Conservation (phyloP, 257 asterid genomes). For the Fraxinus excelsior region DNA sequence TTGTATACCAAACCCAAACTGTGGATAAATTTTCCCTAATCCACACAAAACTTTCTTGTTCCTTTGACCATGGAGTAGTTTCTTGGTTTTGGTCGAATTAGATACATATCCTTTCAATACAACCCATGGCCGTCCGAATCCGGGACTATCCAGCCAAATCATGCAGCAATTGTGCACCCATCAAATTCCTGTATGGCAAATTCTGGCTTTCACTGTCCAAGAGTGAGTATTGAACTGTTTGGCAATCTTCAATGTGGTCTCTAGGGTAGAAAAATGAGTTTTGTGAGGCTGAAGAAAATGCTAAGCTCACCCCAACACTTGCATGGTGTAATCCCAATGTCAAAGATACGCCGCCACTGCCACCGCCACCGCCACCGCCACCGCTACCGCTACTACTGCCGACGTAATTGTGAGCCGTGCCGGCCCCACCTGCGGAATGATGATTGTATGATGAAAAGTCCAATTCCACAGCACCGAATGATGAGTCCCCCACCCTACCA, state of each 20-base stretch:
- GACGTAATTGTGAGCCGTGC: not conserved
- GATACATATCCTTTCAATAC: not conserved
- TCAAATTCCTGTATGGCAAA: constrained; percentile 78
- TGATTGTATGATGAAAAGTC: constrained; percentile 58
- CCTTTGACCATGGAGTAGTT: not conserved
- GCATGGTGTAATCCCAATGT: constrained; percentile 78
- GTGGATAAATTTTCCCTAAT: constrained; percentile 36
- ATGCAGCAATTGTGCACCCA: constrained; percentile 90
- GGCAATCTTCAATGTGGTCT: constrained; percentile 76
- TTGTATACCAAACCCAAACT: constrained; percentile 41
- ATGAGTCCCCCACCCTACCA: constrained; percentile 28
- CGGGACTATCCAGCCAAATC: constrained; percentile 68
- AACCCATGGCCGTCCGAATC: not conserved
- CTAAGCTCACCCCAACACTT: constrained; percentile 53
- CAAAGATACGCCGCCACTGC: constrained; percentile 63
- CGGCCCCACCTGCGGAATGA: constrained; percentile 23
- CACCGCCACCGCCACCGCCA: constrained; percentile 49
- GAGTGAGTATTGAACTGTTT: constrained; percentile 60
- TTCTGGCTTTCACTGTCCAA: constrained; percentile 72
- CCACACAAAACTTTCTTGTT: constrained; percentile 15
- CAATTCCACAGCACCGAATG: constrained; percentile 52
- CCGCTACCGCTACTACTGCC: constrained; percentile 18
- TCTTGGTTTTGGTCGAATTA: not conserved
- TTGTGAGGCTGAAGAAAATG: constrained; percentile 48
- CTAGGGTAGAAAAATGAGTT: constrained; percentile 56